phyloP scores from a whole-genome alignment of 495 filamentous ascomycete species.

The Penicillium angulare region DNA sequence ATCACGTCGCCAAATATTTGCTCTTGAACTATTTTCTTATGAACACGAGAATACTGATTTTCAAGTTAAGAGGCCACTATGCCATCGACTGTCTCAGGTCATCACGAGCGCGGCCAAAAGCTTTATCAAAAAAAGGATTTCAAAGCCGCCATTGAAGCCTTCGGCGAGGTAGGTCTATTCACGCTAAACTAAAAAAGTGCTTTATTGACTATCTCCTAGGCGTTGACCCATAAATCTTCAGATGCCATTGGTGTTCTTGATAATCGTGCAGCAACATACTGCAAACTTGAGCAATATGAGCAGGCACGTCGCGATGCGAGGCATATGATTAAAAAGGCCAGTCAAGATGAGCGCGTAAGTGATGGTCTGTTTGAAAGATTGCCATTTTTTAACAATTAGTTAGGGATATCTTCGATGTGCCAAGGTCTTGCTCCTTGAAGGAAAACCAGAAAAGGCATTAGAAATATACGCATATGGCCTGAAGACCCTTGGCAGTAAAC shows the following conservation, averaged over 20 bases:
- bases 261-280: conserved; percentile 59
- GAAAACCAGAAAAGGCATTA: conserved; percentile 51
- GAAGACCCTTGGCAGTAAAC: conserved; percentile 40
- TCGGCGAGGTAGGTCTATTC: conserved; percentile 36
- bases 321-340: conserved; percentile 55
- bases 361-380: background rate
- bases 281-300: conserved; percentile 53
- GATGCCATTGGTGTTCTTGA: conserved; percentile 50
- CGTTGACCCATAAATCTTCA: conserved; percentile 28
- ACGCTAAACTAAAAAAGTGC: conserved; percentile 16
- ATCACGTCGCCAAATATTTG: no score
- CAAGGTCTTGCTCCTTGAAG: conserved; percentile 56
- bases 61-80: background rate
- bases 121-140: conserved; percentile 42
- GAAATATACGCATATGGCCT: conserved; percentile 63
- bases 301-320: conserved; percentile 58
- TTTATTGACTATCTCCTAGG: conserved; percentile 24
- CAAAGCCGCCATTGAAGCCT: conserved; percentile 38
- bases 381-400: background rate
- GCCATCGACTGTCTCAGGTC: conserved; percentile 6
- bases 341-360: conserved; percentile 47
- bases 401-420: conserved; percentile 67
- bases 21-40: background rate
- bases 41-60: background rate
- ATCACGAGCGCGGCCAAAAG: conserved; percentile 38